Base-by-base conservation (phyloP, 192 early-diverging fungal species). In the Fimicolochytrium jonesii region DNA sequence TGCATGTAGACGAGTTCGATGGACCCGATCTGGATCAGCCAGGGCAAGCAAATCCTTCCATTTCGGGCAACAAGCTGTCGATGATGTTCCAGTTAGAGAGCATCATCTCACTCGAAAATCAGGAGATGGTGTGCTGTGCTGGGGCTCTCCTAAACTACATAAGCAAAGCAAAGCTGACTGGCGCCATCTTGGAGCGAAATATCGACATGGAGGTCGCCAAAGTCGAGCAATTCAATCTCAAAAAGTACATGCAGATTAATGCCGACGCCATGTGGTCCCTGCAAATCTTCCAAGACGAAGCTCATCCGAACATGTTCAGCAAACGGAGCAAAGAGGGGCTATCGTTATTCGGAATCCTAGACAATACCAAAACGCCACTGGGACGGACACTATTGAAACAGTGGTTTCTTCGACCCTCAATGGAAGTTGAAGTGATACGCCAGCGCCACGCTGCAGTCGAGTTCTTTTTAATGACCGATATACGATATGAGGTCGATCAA, bases 221-320 rank as follows among this genome's bases (percentile, higher is more conserved):
- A 20, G 58, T 76, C 18, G 74, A 78, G 41, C 64, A 71, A 18
- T 75, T 74, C 48, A 71, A 36, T 32, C 35, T 77, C 25, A 47
- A 64, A 34, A 35, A 46, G 32, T 59, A 35, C 41, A 72, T 90
- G 73, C 80, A 82, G 11, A 59, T 89, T 15, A 87, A 80, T 59
- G 54, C 68, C 28, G 84, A 87, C 39, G 63, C 82, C 2, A 34
- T 87, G 6, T 71, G 75, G 87, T 92, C 91, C 10, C 67, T 94
- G 4, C 81, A 87, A 45, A 81, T 94, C 13, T 91, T 94, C 59
- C 77, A 86, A 36, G 68, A 82, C 23, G 86, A 88, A 50, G 66
- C 79, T 0, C 92, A 94, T 53, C 91, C 92, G n/a, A 91, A 84
- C 54, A 88, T 90, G 78, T 88, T 90, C 63, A 79, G 68, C 56